A percentile compares a stretch with the other conserved stretches of the same genome.
These are phyloP conservation scores for Clausena lansium DNA, from an alignment of 345 rosid species.

Conservation along the genomic window DNA sequence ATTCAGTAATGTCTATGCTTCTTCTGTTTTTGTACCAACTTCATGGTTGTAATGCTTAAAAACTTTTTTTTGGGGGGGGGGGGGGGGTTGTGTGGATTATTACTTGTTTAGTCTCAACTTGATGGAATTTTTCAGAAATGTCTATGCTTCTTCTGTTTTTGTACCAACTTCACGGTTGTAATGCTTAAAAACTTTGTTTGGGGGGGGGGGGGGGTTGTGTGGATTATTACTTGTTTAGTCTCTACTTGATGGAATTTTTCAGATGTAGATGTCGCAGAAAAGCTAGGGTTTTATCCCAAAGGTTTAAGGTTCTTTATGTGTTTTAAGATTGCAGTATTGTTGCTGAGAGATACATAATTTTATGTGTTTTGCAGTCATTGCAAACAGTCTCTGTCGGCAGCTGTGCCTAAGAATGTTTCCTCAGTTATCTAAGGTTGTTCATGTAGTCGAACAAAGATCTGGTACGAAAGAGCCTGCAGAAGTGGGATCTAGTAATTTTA, in stretches of 20 bases:
- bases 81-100: background rate
- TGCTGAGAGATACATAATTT: background rate
- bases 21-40: background rate
- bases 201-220: background rate
- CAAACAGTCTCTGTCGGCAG: conserved; percentile 54
- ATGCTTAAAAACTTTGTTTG: background rate
- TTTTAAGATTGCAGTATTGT: background rate
- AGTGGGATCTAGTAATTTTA: conserved; percentile 49
- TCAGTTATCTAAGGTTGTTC: conserved; percentile 43
- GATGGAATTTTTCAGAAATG: background rate
- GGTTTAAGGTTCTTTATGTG: background rate
- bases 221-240: background rate
- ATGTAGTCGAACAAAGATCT: conserved; percentile 37
- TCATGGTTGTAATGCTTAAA: background rate
- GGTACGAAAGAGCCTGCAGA: conserved; percentile 26
- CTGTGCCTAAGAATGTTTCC: conserved; percentile 73
- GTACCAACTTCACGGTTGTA: background rate
- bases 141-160: background rate
- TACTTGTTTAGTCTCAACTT: background rate
- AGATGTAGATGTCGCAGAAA: background rate
- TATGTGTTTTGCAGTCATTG: conserved; percentile 48
- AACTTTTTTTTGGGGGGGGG: too few species aligned
- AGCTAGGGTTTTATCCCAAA: background rate
- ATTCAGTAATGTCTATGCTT: background rate
- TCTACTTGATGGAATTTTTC: background rate